Evolutionary conservation across 2,329 filamentous ascomycete species (phyloP).

Genomic region (Claviceps pazoutovae): DNA sequence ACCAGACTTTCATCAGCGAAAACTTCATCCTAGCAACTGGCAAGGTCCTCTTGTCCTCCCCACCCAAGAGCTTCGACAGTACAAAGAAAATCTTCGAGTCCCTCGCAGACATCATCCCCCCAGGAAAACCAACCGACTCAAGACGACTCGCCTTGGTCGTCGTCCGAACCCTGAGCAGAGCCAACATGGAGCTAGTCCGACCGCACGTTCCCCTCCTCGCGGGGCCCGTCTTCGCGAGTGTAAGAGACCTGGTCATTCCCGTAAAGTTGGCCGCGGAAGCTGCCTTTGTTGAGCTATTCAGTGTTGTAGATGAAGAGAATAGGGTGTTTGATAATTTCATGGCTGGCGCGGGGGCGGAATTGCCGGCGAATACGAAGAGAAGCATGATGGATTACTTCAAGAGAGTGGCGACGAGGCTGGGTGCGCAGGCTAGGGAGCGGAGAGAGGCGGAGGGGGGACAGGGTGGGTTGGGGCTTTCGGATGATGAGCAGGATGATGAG

Average conservation of each 20-base stretch:
- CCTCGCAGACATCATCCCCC: slow-evolving; percentile 59
- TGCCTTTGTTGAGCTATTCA: slow-evolving; percentile 82
- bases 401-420: slow-evolving; percentile 71
- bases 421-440: slow-evolving; percentile 75
- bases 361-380: slow-evolving; percentile 62
- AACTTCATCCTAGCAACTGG: slow-evolving; percentile 82
- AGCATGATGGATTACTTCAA: slow-evolving; percentile 98
- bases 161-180: slow-evolving; percentile 68
- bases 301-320: slow-evolving; percentile 73
- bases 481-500: slow-evolving; percentile 89
- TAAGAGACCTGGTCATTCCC: slow-evolving; percentile 83
- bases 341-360: slow-evolving; percentile 47
- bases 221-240: slow-evolving; percentile 72
- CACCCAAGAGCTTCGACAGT: slow-evolving; percentile 57
- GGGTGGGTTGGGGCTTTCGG: slow-evolving; percentile 71
- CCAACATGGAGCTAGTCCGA: slow-evolving; percentile 65
- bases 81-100: slow-evolving; percentile 70
- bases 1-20: slow-evolving; percentile 67
- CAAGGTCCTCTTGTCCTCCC: slow-evolving; percentile 67
- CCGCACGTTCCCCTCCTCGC: slow-evolving; percentile 72
- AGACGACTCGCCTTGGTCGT: slow-evolving; percentile 79
- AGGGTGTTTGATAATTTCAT: slow-evolving; percentile 88
- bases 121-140: slow-evolving; percentile 67
- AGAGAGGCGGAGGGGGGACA: slow-evolving; percentile 82
- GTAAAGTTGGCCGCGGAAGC: slow-evolving; percentile 92